These are phyloP conservation scores for Chaetomium sp. DNA, from an alignment of 2,329 filamentous ascomycete species.

Conservation along the genomic window DNA sequence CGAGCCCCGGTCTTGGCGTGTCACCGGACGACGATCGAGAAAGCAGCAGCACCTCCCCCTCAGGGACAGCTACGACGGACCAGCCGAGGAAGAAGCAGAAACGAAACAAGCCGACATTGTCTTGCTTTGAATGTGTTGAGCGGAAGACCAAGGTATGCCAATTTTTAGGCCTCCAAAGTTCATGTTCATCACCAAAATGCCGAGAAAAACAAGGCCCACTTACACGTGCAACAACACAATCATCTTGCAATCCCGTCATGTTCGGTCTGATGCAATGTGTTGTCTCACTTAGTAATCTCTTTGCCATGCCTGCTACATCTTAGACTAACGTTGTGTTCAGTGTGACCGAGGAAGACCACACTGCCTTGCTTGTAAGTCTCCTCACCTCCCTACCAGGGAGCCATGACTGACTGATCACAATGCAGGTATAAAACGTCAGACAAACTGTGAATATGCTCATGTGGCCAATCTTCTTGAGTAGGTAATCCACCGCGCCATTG, in stretches of 20 bases:
- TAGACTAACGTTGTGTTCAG: conserved; percentile 45
- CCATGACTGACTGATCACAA: conserved; percentile 24
- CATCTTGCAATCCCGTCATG: background rate
- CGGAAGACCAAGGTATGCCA: conserved; percentile 73
- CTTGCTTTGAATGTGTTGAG: conserved; percentile 78
- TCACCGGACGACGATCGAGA: conserved; percentile 30
- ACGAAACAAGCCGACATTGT: conserved; percentile 80
- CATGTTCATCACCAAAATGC: background rate
- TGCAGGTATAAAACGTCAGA: conserved; percentile 73
- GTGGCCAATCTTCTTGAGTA: conserved; percentile 78
- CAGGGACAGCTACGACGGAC: conserved; percentile 34
- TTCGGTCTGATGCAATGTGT: background rate
- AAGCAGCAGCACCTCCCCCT: conserved; percentile 36
- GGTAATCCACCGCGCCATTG: conserved; percentile 38
- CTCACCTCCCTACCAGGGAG: background rate
- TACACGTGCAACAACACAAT: background rate
- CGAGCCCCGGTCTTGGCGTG: conserved; percentile 26
- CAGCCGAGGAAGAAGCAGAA: conserved; percentile 73
- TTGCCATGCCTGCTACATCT: background rate
- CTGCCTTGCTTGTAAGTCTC: conserved; percentile 61
- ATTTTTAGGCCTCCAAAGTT: conserved; percentile 4
- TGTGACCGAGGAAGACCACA: conserved; percentile 74
- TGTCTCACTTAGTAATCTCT: background rate
- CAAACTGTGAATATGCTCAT: conserved; percentile 72
- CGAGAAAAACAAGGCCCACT: background rate